Evolutionary conservation across 139 green algal species (phyloP), one percentile per base, ranked within the genome.

Genomic region (Nannochloris sp.): DNA sequence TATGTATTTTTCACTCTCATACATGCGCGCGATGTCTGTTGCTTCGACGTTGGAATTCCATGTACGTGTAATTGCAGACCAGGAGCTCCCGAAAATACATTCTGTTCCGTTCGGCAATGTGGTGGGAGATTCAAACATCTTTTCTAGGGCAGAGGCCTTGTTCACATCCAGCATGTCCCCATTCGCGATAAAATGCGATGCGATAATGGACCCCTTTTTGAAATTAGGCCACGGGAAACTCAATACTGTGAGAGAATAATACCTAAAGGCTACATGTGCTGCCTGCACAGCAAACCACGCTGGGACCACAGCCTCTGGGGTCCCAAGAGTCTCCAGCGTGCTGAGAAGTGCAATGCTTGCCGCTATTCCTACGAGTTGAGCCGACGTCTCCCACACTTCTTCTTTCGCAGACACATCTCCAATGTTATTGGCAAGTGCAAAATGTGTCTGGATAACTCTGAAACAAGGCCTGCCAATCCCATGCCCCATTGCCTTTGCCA

Each of bases 401-500:
- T 96, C 89, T 74, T 91, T 93, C 49, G 89, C 89, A 1, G 88
- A 74, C 12, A 96, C 82, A 44, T 91, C 87, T 11, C 89, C 89
- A 10, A 96, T 80, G 61, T 96, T 96, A 68, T 84, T 81, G 11
- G 48, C 57, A 20, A 66, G 29, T 10, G 84, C 78, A 65, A 92
- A 92, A 66, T 94, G 81, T 12, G 82, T 82, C 72, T 94, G 87
- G n/a, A 94, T 77, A 31, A 92, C 85, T 17, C 87, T 65, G 74
- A 94, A 95, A 50, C 81, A 84, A 0, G 88, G 88, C 40, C 81
- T 82, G 10, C 80, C 84, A 72, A 93, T 85, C 67, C 83, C 83
- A 53, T 90, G 91, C 72, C 78, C 85, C 31, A 88, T 66, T 1
- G 87, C 79, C 57, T 81, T 83, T 8, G 76, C 63, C 13, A 94